Evolutionary conservation across 176 grass and related monocot genomes (phyloP), one percentile per base, ranked within the genome.

Genomic region (Lolium perenne): DNA sequence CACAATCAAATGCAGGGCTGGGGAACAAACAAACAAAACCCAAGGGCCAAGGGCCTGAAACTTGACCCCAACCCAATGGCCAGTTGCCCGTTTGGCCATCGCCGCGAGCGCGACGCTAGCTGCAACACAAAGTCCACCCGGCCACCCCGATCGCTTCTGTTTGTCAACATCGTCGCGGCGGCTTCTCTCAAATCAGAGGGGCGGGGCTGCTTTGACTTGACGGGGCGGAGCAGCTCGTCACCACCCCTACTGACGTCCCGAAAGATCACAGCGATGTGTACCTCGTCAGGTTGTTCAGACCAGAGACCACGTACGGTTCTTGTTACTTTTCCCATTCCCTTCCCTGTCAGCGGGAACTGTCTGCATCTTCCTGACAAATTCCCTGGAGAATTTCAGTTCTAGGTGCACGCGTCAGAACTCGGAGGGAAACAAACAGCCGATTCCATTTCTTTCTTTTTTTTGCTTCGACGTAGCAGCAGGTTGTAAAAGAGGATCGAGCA

Each of bases 21-120:
- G 26, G 32, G 32, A 35, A 35, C 32, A 35, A 35, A 35, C 32
- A 35, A 35, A n/a, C n/a, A n/a, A 35, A 35, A 35, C 32, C 32
- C 32, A 35, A 35, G 32, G 32, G 32, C 32, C 32, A 35, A 35
- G 32, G 32, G 32, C 32, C 32, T 50, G 48, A 13, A 62, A 51
- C 35, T 73, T 86, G 89, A 78, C 70, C 88, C 83, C 89, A 23
- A 57, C 46, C 80, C 89, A 90, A 87, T 65, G 47, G 89, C 38
- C 84, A 64, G 35, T 72, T 86, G 73, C 45, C 88, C 88, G 18
- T 53, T 61, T 25, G 81, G 50, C 73, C 13, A 0, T 23, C 7
- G 21, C 8, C 18, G 17, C 17, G 32, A 68, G 13, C 1, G 63
- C 35, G 32, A 68, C 18, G 65, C 32, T 40, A 9, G 76, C 53